Evolutionary conservation across 164 flowering plant genomes (phyloP), one percentile per base, ranked within the genome.

Genomic region (Litsea cubeba): DNA sequence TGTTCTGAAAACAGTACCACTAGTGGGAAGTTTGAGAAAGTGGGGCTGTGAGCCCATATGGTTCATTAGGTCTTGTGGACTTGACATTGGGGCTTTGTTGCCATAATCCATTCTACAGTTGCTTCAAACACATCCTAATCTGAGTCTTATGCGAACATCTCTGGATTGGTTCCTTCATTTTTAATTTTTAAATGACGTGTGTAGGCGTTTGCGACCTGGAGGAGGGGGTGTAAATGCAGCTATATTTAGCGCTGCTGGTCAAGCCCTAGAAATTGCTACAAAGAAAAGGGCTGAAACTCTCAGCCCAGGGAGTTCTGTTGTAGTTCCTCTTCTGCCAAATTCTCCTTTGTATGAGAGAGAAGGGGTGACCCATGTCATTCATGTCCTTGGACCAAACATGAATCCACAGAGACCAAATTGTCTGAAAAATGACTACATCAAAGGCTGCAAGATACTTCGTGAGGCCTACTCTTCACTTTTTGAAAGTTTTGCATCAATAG

Each of bases 171-270:
- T 1, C 12, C 12, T 63, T 24, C 66, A 22, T 10, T 63, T 24
- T 24, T 24, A 11, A 40, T 49, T n/a, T 35, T 40, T 3, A 66
- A 28, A 70, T 51, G 54, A 11, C 0, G 25, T 32, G 3, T 84
- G 85, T 90, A 91, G 99, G 98, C 84, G 94, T 71, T 80, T 95
- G 73, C 93, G 87, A 84, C 91, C 99, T 35, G 97, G 96, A 75
- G 99, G 99, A 74, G 99, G 99, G 73, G 99, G 98, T 7, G 99
- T 93, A 24, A 93, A 93, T 85, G 98, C 97, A 65, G 91, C 99
- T 74, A 91, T 95, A 74, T 95, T 81, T 79, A 86, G 65, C 65
- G 99, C 97, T 77, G 98, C 95, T 50, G 99, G 99, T 72, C 78
- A 89, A 65, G 82, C 70, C 22, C 76, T 95, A 50, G 97, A 91